These are phyloP conservation scores for Gentiana macrophylla DNA, from an alignment of 257 asterid genomes.

Conservation along the genomic window DNA sequence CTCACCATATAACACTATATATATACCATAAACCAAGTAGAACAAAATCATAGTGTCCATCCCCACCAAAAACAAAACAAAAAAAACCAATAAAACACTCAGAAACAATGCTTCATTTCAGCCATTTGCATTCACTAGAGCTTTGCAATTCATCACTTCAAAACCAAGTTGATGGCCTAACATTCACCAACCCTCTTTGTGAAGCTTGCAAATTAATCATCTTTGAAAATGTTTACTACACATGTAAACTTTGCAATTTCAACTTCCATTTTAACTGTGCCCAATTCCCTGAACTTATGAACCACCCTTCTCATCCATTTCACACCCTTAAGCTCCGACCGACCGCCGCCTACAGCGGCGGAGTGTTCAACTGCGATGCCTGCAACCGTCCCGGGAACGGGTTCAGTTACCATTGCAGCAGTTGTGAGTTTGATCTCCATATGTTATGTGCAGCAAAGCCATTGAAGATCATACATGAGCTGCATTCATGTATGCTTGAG, in stretches of 20 bases:
- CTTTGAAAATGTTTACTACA: too few species aligned
- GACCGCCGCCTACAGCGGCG: slow-evolving; percentile 16
- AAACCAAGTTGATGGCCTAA: slow-evolving; percentile 22
- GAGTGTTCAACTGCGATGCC: slow-evolving; percentile 23
- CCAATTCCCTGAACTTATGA: slow-evolving; percentile 19
- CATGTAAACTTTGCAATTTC: slow-evolving; percentile 17
- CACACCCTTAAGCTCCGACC: slow-evolving; percentile 21
- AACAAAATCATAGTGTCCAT: too few species aligned
- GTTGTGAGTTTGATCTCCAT: slow-evolving; percentile 27
- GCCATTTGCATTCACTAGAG: slow-evolving; percentile 25
- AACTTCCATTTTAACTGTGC: slow-evolving; percentile 30
- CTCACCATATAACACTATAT: too few species aligned
- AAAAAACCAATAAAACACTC: too few species aligned
- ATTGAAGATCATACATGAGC: neutral
- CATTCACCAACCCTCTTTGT: slow-evolving; percentile 3
- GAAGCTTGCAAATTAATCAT: too few species aligned
- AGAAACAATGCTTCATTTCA: slow-evolving; percentile 10
- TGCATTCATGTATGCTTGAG: slow-evolving; percentile 43
- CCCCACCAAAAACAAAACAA: too few species aligned
- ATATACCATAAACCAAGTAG: too few species aligned
- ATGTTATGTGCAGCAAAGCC: slow-evolving; percentile 24
- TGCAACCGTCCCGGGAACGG: slow-evolving; percentile 19
- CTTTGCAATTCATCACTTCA: slow-evolving; percentile 20
- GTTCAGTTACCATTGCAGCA: slow-evolving; percentile 23
- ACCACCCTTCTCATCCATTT: slow-evolving; percentile 24